Evolutionary conservation across 2,329 filamentous ascomycete species (phyloP), one percentile per base, ranked within the genome.

Genomic region (Colletotrichum melonis): DNA sequence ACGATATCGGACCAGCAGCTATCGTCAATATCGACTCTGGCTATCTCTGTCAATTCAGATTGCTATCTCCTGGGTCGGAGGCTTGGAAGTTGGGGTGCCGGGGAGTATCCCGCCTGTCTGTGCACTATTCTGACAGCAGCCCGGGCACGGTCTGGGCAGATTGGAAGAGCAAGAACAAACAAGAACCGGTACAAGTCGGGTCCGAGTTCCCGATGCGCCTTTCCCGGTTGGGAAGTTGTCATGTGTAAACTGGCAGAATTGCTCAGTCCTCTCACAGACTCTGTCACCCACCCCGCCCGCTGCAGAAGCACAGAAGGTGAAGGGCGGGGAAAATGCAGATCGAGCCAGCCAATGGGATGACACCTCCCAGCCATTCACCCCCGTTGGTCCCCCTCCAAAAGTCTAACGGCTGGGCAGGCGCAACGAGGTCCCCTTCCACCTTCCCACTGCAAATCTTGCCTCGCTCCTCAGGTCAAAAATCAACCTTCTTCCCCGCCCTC

Each of bases 401-500:
- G 63, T 49, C 57, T 65, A 72, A 65, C 66, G 60, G 72, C 42
- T 60, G 32, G 65, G 56, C 55, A 73, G 62, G 62, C 59, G 70
- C 68, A 72, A 66, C 46, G 60, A 72, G 49, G 64, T 65, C 67
- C 59, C 74, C 54, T 66, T 26, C 35, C 26, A 35, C 55, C 24
- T 42, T 64, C 74, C 74, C 74, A 72, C 30, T 46, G 70, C 73
- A 74, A 74, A 74, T 74, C 63, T 67, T 74, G 68, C 68, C 72
- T 67, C 68, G 69, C 70, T 49, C 70, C 65, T 73, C 71, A 73
- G 71, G 71, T 73, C 71, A 73, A 74, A 72, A 68, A 54, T 56
- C 26, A 64, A 64, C 46, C 62, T 54, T 64, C 68, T 69, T 75
- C 74, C 74, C 69, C 72, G 68, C 63, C 74, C 74, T 75, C 74